These are phyloP conservation scores for Xylaria nigripes DNA, from an alignment of 495 filamentous ascomycete genomes.

Conservation along the genomic window DNA sequence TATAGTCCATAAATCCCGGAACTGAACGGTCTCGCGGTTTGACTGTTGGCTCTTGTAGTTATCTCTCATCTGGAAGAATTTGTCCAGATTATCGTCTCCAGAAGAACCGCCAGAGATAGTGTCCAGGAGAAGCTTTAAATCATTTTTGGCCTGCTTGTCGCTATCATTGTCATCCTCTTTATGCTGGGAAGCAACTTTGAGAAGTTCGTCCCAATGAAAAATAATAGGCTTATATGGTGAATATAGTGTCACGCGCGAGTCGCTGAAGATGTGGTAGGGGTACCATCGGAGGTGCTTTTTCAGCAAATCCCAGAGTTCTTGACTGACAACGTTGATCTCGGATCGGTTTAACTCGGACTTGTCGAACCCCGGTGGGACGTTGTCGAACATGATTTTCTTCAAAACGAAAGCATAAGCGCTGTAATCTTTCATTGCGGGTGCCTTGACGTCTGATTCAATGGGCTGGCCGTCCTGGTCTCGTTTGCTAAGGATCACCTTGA, in stretches of 20 bases:
- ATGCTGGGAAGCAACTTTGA: background rate
- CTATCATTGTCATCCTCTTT: background rate
- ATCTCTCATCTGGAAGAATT: slow-evolving; percentile 16
- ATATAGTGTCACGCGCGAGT: background rate
- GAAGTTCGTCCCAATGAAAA: slow-evolving; percentile 6
- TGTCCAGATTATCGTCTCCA: slow-evolving; percentile 12
- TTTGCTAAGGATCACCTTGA: background rate
- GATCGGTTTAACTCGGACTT: background rate
- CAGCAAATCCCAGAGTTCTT: background rate
- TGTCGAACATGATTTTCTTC: background rate
- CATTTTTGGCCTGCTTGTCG: background rate
- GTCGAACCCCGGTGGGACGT: too few relatives aligned
- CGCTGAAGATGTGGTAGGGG: slow-evolving; percentile 2
- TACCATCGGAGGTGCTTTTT: background rate
- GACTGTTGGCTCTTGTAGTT: slow-evolving; percentile 1
- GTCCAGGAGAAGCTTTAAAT: slow-evolving; percentile 7
- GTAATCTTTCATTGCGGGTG: background rate
- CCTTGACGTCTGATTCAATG: background rate
- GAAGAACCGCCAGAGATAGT: slow-evolving; percentile 2
- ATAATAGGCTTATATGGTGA: slow-evolving; percentile 7
- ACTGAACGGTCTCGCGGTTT: slow-evolving; percentile 8
- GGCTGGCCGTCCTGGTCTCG: background rate
- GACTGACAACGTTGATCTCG: background rate
- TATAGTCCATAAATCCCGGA: slow-evolving; percentile 19
- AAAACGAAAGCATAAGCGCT: background rate